phyloP scores from a whole-genome alignment of 495 filamentous ascomycete genomes.

The Penicillium cosmopolitanum region DNA sequence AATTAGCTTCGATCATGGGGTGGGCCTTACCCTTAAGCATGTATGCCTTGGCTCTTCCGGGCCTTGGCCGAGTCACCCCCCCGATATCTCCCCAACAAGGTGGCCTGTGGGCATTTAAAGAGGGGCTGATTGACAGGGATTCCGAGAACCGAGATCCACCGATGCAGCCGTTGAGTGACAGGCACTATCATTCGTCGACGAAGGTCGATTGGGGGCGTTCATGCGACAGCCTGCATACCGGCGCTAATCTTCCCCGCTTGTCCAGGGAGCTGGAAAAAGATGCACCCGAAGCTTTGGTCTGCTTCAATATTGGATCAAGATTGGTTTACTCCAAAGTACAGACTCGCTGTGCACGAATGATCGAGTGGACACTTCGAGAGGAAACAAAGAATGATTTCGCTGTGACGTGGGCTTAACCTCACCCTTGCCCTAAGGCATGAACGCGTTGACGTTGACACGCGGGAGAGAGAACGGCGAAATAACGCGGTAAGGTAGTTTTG shows the following conservation, averaged over 20 bases:
- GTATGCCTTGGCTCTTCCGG: no score
- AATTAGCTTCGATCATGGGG: no score
- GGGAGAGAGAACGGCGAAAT: background rate
- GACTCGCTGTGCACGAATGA: background rate
- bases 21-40: no score
- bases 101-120: background rate
- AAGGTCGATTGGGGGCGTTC: background rate
- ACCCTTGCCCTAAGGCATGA: background rate
- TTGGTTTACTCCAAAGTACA: background rate
- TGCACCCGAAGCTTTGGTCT: background rate
- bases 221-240: background rate
- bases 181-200: background rate
- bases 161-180: conserved; percentile 1
- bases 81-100: background rate
- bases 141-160: background rate
- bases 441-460: background rate
- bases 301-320: background rate
- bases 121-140: conserved; percentile 1
- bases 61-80: background rate
- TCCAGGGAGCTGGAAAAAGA: conserved; percentile 2
- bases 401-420: conserved; percentile 4
- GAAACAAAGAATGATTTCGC: conserved; percentile 4
- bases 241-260: conserved; percentile 4
- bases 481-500: background rate
- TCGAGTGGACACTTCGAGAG: background rate